A percentile compares a stretch with the other conserved stretches of the same genome.
phyloP scores from a whole-genome alignment of 108 stramenopile species.

The Pseudonitzschia pungens region DNA sequence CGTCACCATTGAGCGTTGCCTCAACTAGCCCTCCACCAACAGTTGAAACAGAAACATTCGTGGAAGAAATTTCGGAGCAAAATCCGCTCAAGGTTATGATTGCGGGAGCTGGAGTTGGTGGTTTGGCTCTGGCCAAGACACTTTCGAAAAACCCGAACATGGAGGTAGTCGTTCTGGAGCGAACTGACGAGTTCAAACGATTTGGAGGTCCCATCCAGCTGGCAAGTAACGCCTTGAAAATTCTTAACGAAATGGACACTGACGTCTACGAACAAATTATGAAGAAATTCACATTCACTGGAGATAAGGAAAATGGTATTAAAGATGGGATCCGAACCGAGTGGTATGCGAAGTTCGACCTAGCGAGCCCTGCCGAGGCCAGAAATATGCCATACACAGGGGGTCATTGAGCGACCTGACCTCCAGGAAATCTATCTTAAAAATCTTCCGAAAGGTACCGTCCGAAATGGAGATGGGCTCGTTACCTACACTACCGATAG shows the following conservation, averaged over 20 bases:
- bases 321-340: slow-evolving; percentile 75
- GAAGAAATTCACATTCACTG: slow-evolving; percentile 67
- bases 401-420: slow-evolving; percentile 78
- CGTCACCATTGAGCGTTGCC: slow-evolving; percentile 20
- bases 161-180: slow-evolving; percentile 62
- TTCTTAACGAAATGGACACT: slow-evolving; percentile 53
- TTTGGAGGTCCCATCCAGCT: slow-evolving; percentile 84
- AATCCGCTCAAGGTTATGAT: slow-evolving; percentile 58
- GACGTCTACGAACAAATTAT: slow-evolving; percentile 49
- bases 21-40: background rate
- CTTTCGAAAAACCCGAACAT: slow-evolving; percentile 52
- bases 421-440: slow-evolving; percentile 71
- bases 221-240: slow-evolving; percentile 66
- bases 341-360: slow-evolving; percentile 83
- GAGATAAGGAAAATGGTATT: slow-evolving; percentile 62
- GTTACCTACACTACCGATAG: slow-evolving; percentile 35
- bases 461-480: slow-evolving; percentile 57
- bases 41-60: background rate
- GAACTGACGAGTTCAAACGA: slow-evolving; percentile 60
- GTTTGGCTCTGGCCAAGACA: slow-evolving; percentile 52
- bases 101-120: slow-evolving; percentile 73
- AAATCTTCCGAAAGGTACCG: slow-evolving; percentile 38
- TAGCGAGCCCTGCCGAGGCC: slow-evolving; percentile 50
- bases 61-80: slow-evolving; percentile 33
- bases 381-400: slow-evolving; percentile 72